Percentiles rank a stretch among this genome's conserved stretches.
Conservation (phyloP, 768 basidiomycete species). For the Suillus weaverae region DNA sequence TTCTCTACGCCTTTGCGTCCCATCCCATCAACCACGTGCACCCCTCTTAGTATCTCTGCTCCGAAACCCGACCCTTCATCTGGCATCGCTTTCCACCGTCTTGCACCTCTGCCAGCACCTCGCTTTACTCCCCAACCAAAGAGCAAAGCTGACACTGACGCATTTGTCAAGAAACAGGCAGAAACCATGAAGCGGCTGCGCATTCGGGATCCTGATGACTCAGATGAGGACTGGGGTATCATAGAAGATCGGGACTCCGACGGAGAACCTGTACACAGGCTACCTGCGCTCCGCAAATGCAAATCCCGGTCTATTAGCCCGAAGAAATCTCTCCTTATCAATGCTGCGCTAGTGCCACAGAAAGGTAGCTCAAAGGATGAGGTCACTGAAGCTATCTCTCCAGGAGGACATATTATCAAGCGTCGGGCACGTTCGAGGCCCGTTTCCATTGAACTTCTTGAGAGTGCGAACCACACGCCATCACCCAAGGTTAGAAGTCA, state of each 20-base stretch:
- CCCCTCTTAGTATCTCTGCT: slow-evolving; percentile 39
- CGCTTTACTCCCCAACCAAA: slow-evolving; percentile 34
- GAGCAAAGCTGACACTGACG: slow-evolving; percentile 37
- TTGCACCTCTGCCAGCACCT: slow-evolving; percentile 34
- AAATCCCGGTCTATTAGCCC: slow-evolving; percentile 31
- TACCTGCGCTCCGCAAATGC: slow-evolving; percentile 26
- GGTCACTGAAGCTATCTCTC: slow-evolving; percentile 69
- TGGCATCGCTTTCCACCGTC: slow-evolving; percentile 35
- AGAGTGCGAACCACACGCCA: slow-evolving; percentile 45
- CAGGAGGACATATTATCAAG: slow-evolving; percentile 75
- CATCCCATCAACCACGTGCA: slow-evolving; percentile 22
- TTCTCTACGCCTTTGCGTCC: slow-evolving; percentile 60
- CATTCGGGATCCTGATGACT: slow-evolving; percentile 54
- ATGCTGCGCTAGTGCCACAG: slow-evolving; percentile 24
- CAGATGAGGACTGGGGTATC: slow-evolving; percentile 45
- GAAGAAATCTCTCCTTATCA: slow-evolving; percentile 24
- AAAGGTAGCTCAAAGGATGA: slow-evolving; percentile 52
- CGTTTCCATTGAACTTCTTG: slow-evolving; percentile 63
- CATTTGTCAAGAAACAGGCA: slow-evolving; percentile 50
- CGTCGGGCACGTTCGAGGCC: slow-evolving; percentile 73
- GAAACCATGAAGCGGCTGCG: slow-evolving; percentile 64
- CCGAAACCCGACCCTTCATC: slow-evolving; percentile 33
- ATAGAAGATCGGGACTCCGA: slow-evolving; percentile 50
- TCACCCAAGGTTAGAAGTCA: slow-evolving; percentile 35
- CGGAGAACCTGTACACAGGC: slow-evolving; percentile 44